Percentiles rank a stretch among this genome's conserved stretches.
Evolutionary conservation across 1,284 basidiomycete species (phyloP).

Genomic region (Polyporus tsugae): DNA sequence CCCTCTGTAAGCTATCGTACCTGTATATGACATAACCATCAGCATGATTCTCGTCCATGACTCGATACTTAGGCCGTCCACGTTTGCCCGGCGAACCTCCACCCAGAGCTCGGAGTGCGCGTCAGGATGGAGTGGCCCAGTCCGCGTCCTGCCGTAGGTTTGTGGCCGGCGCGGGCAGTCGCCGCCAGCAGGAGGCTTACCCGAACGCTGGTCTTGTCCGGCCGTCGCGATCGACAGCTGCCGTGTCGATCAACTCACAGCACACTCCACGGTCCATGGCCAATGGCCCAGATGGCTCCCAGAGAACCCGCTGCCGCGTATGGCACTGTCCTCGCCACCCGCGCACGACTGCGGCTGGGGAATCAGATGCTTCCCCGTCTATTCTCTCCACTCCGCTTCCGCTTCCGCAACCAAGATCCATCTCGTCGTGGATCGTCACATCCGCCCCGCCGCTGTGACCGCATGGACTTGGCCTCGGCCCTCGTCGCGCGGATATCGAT

Average conservation of each 20-base stretch:
- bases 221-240: constrained; percentile 1
- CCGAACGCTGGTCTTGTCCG: neutral
- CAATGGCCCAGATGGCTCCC: neutral
- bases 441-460: no score
- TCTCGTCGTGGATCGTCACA: no score
- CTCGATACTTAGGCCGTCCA: neutral
- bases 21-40: neutral
- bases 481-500: no score
- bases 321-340: neutral
- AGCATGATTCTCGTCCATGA: neutral
- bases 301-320: neutral
- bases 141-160: no score
- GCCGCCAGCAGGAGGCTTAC: neutral
- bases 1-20: neutral
- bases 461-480: no score
- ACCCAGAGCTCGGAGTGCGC: neutral
- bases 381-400: neutral
- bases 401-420: neutral
- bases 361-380: constrained; percentile 1
- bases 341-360: neutral
- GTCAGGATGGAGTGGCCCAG: neutral
- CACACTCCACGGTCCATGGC: neutral
- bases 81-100: neutral
- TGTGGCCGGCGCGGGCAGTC: no score
- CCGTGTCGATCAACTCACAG: neutral